Conservation (phyloP, 1,284 basidiomycete genomes). For the Marasmius tenuissimus region DNA sequence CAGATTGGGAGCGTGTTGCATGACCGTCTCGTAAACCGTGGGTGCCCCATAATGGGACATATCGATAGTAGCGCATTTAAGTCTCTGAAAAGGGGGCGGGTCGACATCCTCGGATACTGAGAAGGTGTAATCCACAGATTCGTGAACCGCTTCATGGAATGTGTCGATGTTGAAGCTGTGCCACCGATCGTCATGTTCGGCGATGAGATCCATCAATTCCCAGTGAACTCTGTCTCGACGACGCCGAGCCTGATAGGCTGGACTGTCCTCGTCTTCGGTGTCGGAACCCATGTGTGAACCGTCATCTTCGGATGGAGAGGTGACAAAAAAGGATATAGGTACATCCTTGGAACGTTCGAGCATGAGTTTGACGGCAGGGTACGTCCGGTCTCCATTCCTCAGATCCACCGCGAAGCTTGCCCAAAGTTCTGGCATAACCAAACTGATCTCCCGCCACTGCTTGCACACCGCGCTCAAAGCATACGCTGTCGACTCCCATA, state of each 20-base stretch:
- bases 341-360: not conserved
- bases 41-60: too few species aligned
- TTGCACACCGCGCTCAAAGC: not conserved
- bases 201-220: not conserved
- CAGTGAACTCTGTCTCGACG: not conserved
- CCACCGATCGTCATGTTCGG: not conserved
- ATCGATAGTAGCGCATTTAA: too few species aligned
- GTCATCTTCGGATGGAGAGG: not conserved
- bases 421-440: not conserved
- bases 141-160: not conserved
- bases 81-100: too few species aligned
- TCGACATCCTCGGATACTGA: too few species aligned
- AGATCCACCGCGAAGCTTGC: not conserved
- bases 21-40: too few species aligned
- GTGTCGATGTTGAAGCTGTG: not conserved
- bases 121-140: too few species aligned
- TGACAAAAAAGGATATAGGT: not conserved
- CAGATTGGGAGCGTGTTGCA: too few species aligned
- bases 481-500: not conserved
- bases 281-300: not conserved
- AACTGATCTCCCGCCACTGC: not conserved
- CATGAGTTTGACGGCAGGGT: not conserved
- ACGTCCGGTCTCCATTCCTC: not conserved
- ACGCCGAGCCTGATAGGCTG: too few species aligned
- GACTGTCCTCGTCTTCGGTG: too few species aligned